Conservation (phyloP, 2,329 filamentous ascomycete species). For the Plenodomus biglobosus region DNA sequence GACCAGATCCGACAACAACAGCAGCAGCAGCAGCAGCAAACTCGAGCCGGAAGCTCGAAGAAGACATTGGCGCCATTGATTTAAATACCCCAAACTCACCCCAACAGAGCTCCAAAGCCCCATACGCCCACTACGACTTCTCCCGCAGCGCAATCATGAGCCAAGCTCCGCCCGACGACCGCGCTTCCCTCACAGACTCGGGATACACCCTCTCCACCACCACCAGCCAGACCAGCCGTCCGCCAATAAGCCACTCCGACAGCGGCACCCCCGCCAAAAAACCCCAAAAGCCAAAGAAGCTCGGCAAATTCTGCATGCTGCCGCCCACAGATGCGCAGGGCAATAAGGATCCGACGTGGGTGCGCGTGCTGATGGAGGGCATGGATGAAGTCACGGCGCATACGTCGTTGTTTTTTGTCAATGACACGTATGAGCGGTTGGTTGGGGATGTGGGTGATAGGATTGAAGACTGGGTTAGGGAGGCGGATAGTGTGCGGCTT, state of each 20-base stretch:
- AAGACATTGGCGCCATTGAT: slow-evolving; percentile 27
- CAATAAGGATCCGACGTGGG: slow-evolving; percentile 69
- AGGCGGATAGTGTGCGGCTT: slow-evolving; percentile 51
- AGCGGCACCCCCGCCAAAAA: slow-evolving; percentile 1
- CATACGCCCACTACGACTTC: slow-evolving; percentile 35
- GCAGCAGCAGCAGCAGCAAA: not conserved
- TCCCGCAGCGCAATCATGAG: slow-evolving; percentile 35
- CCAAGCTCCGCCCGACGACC: slow-evolving; percentile 28
- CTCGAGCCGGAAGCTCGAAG: slow-evolving; percentile 12
- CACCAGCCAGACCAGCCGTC: slow-evolving; percentile 14
- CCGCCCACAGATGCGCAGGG: slow-evolving; percentile 61
- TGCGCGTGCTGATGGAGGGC: slow-evolving; percentile 76
- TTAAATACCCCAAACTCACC: slow-evolving; percentile 11
- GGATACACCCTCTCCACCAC: slow-evolving; percentile 24
- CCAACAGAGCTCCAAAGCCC: slow-evolving; percentile 8
- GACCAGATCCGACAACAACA: not conserved
- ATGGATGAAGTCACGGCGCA: slow-evolving; percentile 86
- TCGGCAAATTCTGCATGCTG: slow-evolving; percentile 78
- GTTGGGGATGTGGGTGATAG: slow-evolving; percentile 71
- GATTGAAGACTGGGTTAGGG: slow-evolving; percentile 70
- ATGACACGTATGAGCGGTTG: slow-evolving; percentile 72
- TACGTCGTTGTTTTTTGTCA: slow-evolving; percentile 75
- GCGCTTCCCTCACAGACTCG: slow-evolving; percentile 17
- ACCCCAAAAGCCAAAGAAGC: slow-evolving; percentile 51
- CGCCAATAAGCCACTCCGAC: not conserved